Evolutionary conservation across 116 monocot species (phyloP), one percentile per base, ranked within the genome.

Genomic region (Iris pallida): DNA sequence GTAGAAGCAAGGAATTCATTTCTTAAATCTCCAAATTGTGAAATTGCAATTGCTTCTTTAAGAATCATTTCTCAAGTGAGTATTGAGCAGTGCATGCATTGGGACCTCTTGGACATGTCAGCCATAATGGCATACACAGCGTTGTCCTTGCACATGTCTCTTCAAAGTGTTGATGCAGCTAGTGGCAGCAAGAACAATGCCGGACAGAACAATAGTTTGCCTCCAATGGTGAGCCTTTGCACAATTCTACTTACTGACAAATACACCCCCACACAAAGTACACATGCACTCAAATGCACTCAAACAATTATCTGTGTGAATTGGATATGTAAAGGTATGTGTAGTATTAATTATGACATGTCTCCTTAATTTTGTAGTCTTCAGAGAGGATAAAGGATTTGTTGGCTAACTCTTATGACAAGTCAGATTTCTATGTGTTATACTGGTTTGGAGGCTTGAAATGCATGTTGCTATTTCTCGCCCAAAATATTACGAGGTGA

Each of bases 61-160:
- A 76, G 76, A 13, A 73, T 75, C 55, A 81, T 88, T 70, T 87
- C 80, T 60, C 74, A 78, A 61, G 66, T 82, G 11, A 70, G 65
- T 59, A 82, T 98, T 73, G 80, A 88, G 45, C 65, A 76, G 16
- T 79, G 76, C 54, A 55, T 72, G 40, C 30, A 73, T 11, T 71
- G 61, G 55, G 69, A 90, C 30, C 16, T 19, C 11, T 71, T 85
- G 20, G 88, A 98, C 58, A 56, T 65, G 20, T 72, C 83, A 67
- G 80, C 84, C 73, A 7, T 93, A 15, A 65, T 75, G 30, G 88
- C 90, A 47, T 92, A 84, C 71, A 70, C 72, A 63, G 69, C 45
- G 70, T 56, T 88, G 44, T 47, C 87, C 40, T 65, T 83, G 63
- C 64, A 75, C 62, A 76, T 69, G 40, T 79, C 74, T 58, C 71